A percentile compares a stretch with the other conserved stretches of the same genome.
These are phyloP conservation scores for Herpetomonas samuelpessoai DNA, from an alignment of 208 protist species.

Conservation along the genomic window DNA sequence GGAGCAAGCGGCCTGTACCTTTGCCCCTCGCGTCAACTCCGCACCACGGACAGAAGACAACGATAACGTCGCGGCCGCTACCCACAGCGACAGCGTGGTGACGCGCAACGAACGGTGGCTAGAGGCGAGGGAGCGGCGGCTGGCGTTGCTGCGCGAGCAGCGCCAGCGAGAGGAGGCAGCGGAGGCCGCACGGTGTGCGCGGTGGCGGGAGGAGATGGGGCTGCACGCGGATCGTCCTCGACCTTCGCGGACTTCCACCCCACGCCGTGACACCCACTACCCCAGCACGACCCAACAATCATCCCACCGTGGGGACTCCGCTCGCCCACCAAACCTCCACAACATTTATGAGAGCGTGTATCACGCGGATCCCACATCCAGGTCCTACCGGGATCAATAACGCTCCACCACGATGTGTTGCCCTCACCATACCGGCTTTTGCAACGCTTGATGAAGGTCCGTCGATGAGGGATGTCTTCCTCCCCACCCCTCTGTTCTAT, in stretches of 20 bases:
- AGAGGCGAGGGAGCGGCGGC: constrained; percentile 29
- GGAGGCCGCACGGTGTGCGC: not conserved
- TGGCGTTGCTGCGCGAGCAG: constrained; percentile 32
- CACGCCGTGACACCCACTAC: too few relatives aligned
- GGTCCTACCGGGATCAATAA: too few relatives aligned
- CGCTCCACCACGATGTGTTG: too few relatives aligned
- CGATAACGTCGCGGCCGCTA: constrained; percentile 24
- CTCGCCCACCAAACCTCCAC: too few relatives aligned
- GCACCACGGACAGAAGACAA: not conserved
- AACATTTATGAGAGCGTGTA: not conserved
- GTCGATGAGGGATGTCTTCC: too few relatives aligned
- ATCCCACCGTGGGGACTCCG: too few relatives aligned
- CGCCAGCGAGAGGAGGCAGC: constrained; percentile 36
- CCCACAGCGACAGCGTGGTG: constrained; percentile 23
- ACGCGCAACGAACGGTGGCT: constrained; percentile 38
- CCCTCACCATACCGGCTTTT: too few relatives aligned
- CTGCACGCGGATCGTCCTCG: not conserved
- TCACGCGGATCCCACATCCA: not conserved
- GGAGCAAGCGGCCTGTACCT: constrained; percentile 56
- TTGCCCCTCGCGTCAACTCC: constrained; percentile 18
- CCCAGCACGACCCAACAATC: too few relatives aligned
- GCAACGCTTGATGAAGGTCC: too few relatives aligned
- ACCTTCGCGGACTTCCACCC: too few relatives aligned
- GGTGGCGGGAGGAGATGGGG: not conserved
- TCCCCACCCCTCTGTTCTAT: too few relatives aligned